These are phyloP conservation scores for Vitis rupestris DNA, from an alignment of 164 flowering plant genomes.

Conservation along the genomic window DNA sequence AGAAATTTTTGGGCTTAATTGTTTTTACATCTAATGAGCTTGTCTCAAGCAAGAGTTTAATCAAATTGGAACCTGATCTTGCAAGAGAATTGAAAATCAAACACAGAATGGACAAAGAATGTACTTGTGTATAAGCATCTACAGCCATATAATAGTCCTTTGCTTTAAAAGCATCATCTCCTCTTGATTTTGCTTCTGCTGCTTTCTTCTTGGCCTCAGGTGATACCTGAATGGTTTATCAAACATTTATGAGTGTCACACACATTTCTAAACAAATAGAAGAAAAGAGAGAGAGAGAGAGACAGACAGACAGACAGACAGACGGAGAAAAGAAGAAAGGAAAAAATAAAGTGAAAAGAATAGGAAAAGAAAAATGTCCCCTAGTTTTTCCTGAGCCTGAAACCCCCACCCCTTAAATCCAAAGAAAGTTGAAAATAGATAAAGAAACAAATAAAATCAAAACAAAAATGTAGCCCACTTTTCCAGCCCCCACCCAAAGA, in stretches of 20 bases:
- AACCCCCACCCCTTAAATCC: too few species aligned
- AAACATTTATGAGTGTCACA: neutral
- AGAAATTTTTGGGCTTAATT: too few species aligned
- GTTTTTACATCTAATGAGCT: neutral
- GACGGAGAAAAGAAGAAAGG: too few species aligned
- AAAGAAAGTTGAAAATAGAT: too few species aligned
- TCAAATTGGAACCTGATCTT: neutral
- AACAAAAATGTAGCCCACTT: too few species aligned
- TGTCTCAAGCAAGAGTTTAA: neutral
- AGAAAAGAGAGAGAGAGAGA: neutral
- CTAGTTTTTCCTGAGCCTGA: too few species aligned
- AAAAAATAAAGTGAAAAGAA: too few species aligned
- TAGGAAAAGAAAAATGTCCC: too few species aligned
- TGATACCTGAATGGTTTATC: slow-evolving; percentile 48
- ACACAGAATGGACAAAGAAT: neutral
- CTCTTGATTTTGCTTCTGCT: slow-evolving; percentile 89
- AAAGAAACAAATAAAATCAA: too few species aligned
- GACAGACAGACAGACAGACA: neutral
- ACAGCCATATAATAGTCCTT: slow-evolving; percentile 68
- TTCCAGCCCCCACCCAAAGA: too few species aligned
- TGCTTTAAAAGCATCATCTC: slow-evolving; percentile 75
- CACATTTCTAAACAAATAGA: neutral
- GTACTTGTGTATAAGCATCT: slow-evolving; percentile 93
- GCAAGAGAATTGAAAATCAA: neutral
- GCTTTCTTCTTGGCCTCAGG: slow-evolving; percentile 83